These are phyloP conservation scores for Blastocystis sp. DNA, from an alignment of 352 stramenopile genomes.

Conservation along the genomic window DNA sequence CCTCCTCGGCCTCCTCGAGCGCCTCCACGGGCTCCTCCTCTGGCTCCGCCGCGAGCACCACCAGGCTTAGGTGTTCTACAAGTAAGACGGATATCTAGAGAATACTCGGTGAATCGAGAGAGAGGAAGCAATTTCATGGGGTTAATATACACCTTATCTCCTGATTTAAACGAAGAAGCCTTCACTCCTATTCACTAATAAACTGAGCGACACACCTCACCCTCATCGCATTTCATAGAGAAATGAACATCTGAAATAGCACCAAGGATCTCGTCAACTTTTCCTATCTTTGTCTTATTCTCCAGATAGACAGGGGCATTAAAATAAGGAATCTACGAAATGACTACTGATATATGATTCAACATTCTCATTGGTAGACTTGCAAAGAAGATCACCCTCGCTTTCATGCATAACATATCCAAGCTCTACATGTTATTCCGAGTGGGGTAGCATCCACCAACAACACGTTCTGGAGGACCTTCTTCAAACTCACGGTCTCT, in stretches of 20 bases:
- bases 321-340: conserved; percentile 86
- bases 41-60: conserved; percentile 66
- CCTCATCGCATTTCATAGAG: conserved; percentile 54
- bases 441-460: conserved; percentile 35
- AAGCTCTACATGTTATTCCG: conserved; percentile 72
- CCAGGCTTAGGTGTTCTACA: conserved; percentile 48
- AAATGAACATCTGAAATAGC: conserved; percentile 82
- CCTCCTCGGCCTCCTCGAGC: conserved; percentile 66
- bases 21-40: conserved; percentile 67
- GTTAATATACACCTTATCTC: conserved; percentile 93
- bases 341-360: background rate
- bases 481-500: conserved; percentile 61
- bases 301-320: conserved; percentile 94
- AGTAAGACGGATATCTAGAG: background rate
- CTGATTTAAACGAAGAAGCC: conserved; percentile 86
- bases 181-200: conserved; percentile 76
- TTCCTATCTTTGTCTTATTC: conserved; percentile 97
- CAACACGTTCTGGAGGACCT: conserved; percentile 62
- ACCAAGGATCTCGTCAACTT: conserved; percentile 96
- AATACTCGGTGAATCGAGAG: conserved; percentile 82
- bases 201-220: background rate
- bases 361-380: conserved; percentile 82
- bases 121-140: conserved; percentile 91
- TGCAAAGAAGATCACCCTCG: conserved; percentile 94
- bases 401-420: conserved; percentile 89